A percentile compares a stretch with the other conserved stretches of the same genome.
Evolutionary conservation across 345 rosid species (phyloP).

Genomic region (Bruguiera gymnorhiza): DNA sequence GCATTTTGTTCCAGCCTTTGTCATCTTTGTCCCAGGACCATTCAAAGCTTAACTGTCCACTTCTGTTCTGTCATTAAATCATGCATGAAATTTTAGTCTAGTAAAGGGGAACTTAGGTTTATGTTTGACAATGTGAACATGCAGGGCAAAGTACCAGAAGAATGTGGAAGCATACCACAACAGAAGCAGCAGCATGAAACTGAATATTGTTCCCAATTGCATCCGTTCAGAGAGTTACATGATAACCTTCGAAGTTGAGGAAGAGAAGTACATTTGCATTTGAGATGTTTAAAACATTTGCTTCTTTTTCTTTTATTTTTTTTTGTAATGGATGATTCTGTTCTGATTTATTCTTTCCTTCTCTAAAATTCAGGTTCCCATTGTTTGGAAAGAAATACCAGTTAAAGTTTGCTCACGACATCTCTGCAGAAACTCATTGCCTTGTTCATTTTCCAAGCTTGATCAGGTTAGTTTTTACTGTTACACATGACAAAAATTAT

Average conservation of each 20-base stretch:
- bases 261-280: slow-evolving; percentile 67
- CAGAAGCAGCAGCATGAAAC: slow-evolving; percentile 74
- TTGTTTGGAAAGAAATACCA: slow-evolving; percentile 93
- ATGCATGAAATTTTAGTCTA: not conserved
- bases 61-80: not conserved
- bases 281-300: not conserved
- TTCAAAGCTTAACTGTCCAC: not conserved
- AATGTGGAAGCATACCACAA: slow-evolving; percentile 97
- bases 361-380: slow-evolving; percentile 62
- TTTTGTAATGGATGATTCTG: not conserved
- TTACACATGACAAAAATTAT: no score
- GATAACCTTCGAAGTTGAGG: slow-evolving; percentile 93
- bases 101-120: not conserved
- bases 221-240: slow-evolving; percentile 87
- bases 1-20: not conserved
- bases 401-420: slow-evolving; percentile 80
- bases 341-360: slow-evolving; percentile 11
- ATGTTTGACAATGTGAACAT: slow-evolving; percentile 6
- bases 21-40: slow-evolving; percentile 1
- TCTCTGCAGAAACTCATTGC: slow-evolving; percentile 70
- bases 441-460: slow-evolving; percentile 99
- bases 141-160: slow-evolving; percentile 98
- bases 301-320: not conserved
- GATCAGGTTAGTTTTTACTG: slow-evolving; percentile 51
- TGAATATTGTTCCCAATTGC: slow-evolving; percentile 83